Evolutionary conservation across 164 flowering plant species (phyloP).

Genomic region (Chimonanthus praecox): DNA sequence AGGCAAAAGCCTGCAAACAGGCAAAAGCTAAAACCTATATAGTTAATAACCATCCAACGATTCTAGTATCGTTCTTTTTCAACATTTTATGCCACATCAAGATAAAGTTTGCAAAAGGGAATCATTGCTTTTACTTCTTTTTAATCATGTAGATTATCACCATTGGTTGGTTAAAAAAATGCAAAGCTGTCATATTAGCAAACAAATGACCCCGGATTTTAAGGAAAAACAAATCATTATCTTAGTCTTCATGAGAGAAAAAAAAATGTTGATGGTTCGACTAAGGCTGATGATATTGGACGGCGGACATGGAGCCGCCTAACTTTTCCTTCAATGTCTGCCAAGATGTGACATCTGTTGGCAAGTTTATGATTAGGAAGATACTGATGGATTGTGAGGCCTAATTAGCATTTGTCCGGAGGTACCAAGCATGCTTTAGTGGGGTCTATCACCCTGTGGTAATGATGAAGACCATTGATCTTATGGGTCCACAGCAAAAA

Average conservation of each 20-base stretch:
- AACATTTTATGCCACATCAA: neutral
- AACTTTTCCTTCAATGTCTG: neutral
- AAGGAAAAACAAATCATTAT: no score
- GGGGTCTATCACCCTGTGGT: neutral
- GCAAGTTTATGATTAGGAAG: neutral
- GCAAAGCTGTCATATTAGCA: neutral
- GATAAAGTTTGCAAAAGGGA: neutral
- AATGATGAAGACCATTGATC: neutral
- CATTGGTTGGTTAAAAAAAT: neutral
- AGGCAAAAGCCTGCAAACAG: neutral
- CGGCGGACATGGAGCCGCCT: neutral
- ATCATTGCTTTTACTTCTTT: neutral
- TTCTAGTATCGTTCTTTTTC: neutral
- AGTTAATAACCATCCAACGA: neutral
- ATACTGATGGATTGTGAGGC: no score
- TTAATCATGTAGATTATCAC: neutral
- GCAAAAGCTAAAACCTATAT: neutral
- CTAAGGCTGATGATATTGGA: no score
- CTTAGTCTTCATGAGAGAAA: no score
- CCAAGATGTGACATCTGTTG: neutral
- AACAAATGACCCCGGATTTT: neutral
- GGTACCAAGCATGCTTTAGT: neutral
- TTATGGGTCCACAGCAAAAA: neutral
- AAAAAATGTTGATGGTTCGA: neutral
- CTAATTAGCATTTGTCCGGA: neutral